Conservation (phyloP, 164 flowering plant species). For the Brasenia schreberi region DNA sequence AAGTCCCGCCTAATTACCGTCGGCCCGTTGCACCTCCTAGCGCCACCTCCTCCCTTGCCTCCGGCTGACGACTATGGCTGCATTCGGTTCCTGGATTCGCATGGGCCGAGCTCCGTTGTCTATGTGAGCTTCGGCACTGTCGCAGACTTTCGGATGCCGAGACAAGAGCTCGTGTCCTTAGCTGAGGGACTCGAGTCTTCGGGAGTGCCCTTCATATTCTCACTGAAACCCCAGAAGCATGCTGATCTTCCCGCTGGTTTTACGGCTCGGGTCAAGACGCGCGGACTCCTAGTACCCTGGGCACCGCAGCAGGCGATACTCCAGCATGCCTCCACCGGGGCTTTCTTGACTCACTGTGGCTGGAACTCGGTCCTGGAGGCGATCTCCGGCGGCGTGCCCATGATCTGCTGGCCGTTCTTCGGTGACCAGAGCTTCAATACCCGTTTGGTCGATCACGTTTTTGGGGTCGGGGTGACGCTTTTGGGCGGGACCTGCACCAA, state of each 20-base stretch:
- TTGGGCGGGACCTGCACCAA: too few relatives aligned
- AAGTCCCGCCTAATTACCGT: slow-evolving; percentile 12
- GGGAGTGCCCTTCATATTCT: slow-evolving; percentile 15
- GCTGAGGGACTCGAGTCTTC: slow-evolving; percentile 21
- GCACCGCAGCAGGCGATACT: slow-evolving; percentile 19
- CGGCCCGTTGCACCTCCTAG: slow-evolving; percentile 19
- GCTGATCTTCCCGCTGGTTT: slow-evolving; percentile 14
- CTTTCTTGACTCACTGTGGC: too few relatives aligned
- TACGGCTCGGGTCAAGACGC: slow-evolving; percentile 6
- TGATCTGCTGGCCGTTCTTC: too few relatives aligned
- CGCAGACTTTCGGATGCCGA: too few relatives aligned
- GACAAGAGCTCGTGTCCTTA: too few relatives aligned
- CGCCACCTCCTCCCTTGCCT: slow-evolving; percentile 7
- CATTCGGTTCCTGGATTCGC: slow-evolving; percentile 32
- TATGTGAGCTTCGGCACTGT: too few relatives aligned
- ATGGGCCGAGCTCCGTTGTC: slow-evolving; percentile 6
- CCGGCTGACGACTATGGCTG: slow-evolving; percentile 22
- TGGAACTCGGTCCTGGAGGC: too few relatives aligned
- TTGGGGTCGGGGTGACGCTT: too few relatives aligned
- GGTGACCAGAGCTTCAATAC: too few relatives aligned
- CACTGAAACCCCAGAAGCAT: slow-evolving; percentile 6
- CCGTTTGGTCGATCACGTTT: too few relatives aligned
- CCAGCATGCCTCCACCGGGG: slow-evolving; percentile 9
- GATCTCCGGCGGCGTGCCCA: too few relatives aligned
- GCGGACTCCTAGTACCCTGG: slow-evolving; percentile 23